A percentile compares a stretch with the other conserved stretches of the same genome.
phyloP scores from a whole-genome alignment of 305 asterid genomes.

The Coffea humblotiana region DNA sequence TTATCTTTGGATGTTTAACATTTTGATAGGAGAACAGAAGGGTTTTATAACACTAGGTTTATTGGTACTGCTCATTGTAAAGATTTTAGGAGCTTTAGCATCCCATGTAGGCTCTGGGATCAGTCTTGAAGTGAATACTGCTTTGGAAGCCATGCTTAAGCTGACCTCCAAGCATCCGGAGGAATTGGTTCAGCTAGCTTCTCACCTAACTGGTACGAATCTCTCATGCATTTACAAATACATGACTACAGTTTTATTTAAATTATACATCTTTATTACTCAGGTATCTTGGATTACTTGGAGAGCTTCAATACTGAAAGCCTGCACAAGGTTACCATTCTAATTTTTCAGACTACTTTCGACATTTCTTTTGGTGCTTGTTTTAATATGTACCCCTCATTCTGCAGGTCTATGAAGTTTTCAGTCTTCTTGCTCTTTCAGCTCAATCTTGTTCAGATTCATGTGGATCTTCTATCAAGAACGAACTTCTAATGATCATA shows the following conservation, averaged over 20 bases:
- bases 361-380: constrained; percentile 18
- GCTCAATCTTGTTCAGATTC: constrained; percentile 56
- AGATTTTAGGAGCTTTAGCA: constrained; percentile 84
- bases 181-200: constrained; percentile 68
- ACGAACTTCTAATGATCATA: constrained; percentile 80
- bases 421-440: constrained; percentile 69
- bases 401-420: constrained; percentile 80
- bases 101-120: constrained; percentile 88
- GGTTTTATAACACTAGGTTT: constrained; percentile 28
- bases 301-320: constrained; percentile 70
- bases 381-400: constrained; percentile 25
- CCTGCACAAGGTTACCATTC: constrained; percentile 64
- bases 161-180: constrained; percentile 62
- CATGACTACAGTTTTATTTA: constrained; percentile 14
- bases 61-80: constrained; percentile 24
- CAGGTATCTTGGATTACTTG: constrained; percentile 89
- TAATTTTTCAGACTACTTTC: constrained; percentile 15
- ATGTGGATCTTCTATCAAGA: constrained; percentile 64
- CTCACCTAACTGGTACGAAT: constrained; percentile 64
- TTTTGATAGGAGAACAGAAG: constrained; percentile 17
- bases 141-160: constrained; percentile 70
- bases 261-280: constrained; percentile 24
- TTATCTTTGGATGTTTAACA: constrained; percentile 8
- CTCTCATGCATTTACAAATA: constrained; percentile 9
- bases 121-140: constrained; percentile 65